Evolutionary conservation across 2,329 filamentous ascomycete species (phyloP).

Genomic region (Pseudogymnoascus pannorum): DNA sequence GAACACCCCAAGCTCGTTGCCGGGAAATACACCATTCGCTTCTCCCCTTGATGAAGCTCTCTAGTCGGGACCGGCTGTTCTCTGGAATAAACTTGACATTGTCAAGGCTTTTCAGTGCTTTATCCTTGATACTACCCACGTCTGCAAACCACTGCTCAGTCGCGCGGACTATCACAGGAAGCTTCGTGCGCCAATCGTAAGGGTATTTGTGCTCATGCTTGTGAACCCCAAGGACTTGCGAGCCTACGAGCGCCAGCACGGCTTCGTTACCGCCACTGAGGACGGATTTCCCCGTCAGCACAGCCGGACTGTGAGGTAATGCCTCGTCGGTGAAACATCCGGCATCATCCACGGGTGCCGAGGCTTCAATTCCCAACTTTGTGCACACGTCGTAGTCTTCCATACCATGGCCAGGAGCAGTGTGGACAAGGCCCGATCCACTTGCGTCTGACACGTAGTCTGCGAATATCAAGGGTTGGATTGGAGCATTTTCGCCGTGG

Average conservation of each 20-base stretch:
- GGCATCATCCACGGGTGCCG: constrained; percentile 75
- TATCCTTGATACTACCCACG: constrained; percentile 71
- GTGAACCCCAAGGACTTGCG: constrained; percentile 61
- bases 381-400: constrained; percentile 87
- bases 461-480: constrained; percentile 69
- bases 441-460: constrained; percentile 84
- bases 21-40: constrained; percentile 98
- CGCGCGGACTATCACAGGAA: constrained; percentile 81
- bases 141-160: constrained; percentile 98
- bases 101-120: constrained; percentile 62
- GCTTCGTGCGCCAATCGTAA: constrained; percentile 95
- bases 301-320: constrained; percentile 59
- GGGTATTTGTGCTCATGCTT: constrained; percentile 86
- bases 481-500: constrained; percentile 46
- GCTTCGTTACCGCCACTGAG: constrained; percentile 60
- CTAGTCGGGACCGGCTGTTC: constrained; percentile 63
- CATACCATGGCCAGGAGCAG: constrained; percentile 91
- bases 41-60: constrained; percentile 78
- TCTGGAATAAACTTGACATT: constrained; percentile 73
- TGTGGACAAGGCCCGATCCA: constrained; percentile 92
- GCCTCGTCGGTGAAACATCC: constrained; percentile 77
- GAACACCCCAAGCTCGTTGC: constrained; percentile 92
- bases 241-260: constrained; percentile 61
- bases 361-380: constrained; percentile 60
- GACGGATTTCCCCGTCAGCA: constrained; percentile 65